Evolutionary conservation across 805 yeast genomes (phyloP), one percentile per base, ranked within the genome.

Genomic region (Candida manassasensis): DNA sequence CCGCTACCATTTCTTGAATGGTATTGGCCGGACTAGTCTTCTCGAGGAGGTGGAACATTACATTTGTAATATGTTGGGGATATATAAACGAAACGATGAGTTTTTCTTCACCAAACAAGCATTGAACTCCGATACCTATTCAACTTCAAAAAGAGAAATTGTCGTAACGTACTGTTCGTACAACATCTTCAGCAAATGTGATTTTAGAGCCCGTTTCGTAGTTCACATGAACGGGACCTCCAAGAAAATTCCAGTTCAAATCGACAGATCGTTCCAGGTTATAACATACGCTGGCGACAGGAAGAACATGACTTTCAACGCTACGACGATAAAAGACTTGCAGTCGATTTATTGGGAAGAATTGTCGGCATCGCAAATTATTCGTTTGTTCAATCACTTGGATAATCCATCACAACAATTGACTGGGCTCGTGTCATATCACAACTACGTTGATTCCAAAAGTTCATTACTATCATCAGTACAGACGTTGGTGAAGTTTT

Each of bases 181-280:
- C 62, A 89, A 93, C 56, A 70, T 81, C 13, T 85, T 93, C 49
- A 64, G 78, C 25, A 72, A 71, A 37, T 72, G 81, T 4, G 98
- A 90, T 55, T 61, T 89, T 26, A 68, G 96, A 77, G 87, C 47
- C 55, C 78, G 49, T 71, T 75, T 52, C 40, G 61, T 72, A 13
- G 50, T 73, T 4, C 46, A 48, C 13, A 53, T 59, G 2, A 36
- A 33, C 15, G 44, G 45, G 2, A 18, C 40, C n/a, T 32, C 45
- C 6, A 44, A 39, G 28, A 44, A 37, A 27, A 34, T 44, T 2
- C 38, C 44, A 3, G 38, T 49, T 7, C 39, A 37, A 31, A 41
- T 60, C n/a, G 71, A 67, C 36, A 55, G 57, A 35, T 35, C 61
- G 2, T 57, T 51, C 31, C 65, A 57, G 17, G 52, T 59, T 14